Evolutionary conservation across 768 basidiomycete genomes (phyloP), one percentile per base, ranked within the genome.

Genomic region (Terana coerulea): DNA sequence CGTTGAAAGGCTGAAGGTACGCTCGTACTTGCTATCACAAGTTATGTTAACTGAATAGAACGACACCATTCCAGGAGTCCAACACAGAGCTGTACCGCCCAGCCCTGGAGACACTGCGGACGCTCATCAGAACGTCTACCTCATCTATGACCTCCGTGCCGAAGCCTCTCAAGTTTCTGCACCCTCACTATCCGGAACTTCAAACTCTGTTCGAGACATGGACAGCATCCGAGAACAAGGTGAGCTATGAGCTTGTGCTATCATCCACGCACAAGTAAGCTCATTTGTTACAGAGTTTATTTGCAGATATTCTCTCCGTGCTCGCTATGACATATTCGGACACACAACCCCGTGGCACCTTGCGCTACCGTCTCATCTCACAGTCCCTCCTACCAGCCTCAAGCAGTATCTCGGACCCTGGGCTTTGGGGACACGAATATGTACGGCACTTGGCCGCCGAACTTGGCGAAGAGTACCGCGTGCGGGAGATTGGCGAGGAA

Each of bases 271-370:
- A 57, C n/a, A n/a, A n/a, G n/a, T 7, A 52, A 34, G 5, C 21
- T 30, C 53, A 33, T 14, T 43, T 34, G 30, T 30, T 42, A 42
- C 66, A 97, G 93, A 87, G 88, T 59, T 80, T 97, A 36, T 95
- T 98, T 64, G 94, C 94, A 22, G 95, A 98, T 61, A 98, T 99
- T 54, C 79, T 99, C 24, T 98, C 95, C 33, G 95, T 98, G 5
- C 84, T 99, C 39, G 97, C 95, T 6, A 99, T 99, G 97, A 99
- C 97, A 6, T 98, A 98, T 67, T 98, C 95, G 8, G 97, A 99
- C 71, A 95, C 92, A 15, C 86, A 97, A 72, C 92, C 93, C 34
- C 86, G 97, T 43, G 95, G 95, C 51, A 99, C 97, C 2, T 84
- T 99, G 25, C 83, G 84, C 56, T 98, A 97, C 72, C 88, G 95